Evolutionary conservation across 495 filamentous ascomycete species (phyloP), one percentile per base, ranked within the genome.

Genomic region (Aspergillus affinis): DNA sequence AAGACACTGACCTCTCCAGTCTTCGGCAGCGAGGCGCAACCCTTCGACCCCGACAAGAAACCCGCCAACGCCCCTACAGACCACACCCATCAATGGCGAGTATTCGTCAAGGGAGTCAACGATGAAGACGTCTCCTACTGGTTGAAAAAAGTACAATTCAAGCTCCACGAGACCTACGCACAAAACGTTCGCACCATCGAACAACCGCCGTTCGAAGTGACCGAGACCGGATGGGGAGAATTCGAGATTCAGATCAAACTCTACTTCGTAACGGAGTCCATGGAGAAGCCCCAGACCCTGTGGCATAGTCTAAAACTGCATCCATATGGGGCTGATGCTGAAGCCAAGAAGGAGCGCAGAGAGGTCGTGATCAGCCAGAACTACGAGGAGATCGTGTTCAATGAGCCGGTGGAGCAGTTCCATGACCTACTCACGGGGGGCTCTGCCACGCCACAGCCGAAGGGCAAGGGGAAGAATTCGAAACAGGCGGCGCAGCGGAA

Each of bases 71-170:
- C 79, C 18, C 81, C 83, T 44, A 62, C 78, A 7, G 92, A 96
- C 75, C 94, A 98, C 79, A 98, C 93, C 29, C 95, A 97, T 75
- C 87, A 88, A 66, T 98, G 93, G 93, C 88, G 88, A 62, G 89
- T 98, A 46, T 97, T 90, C 71, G 90, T 98, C 54, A 89, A 88
- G 59, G 90, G 90, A 59, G 76, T 96, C 63, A 87, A 92, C 70
- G 89, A 87, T 70, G 85, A 88, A 64, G 90, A 96, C 76, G 88
- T 96, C 67, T 91, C 90, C 54, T 92, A 94, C 77, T 98, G 94
- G 90, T 83, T 98, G 63, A 91, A 92, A 57, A 94, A 97, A 68
- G 94, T 97, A 5, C 91, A 95, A 71, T 98, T 98, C 81, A 97
- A 97, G 71, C 84, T 98, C 4, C 92, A 96, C 80, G 92, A 97